phyloP scores from a whole-genome alignment of 805 yeast species.

The Candida orba region DNA sequence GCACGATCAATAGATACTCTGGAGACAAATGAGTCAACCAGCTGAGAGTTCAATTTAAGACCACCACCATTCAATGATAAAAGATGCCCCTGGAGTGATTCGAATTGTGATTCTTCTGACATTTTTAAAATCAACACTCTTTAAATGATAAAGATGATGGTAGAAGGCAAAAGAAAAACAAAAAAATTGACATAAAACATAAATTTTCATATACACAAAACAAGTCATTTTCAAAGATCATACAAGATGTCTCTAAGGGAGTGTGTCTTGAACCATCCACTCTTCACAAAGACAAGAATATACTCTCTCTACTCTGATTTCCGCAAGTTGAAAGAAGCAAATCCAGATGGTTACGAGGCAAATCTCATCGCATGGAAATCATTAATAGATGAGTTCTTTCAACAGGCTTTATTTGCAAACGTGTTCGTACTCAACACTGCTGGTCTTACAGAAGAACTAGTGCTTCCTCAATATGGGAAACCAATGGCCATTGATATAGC shows the following conservation, averaged over 20 bases:
- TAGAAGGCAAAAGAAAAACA: background rate
- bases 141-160: background rate
- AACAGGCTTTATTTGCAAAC: conserved; percentile 7
- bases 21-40: background rate
- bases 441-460: conserved; percentile 22
- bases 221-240: background rate
- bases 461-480: conserved; percentile 25
- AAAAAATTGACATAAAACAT: background rate
- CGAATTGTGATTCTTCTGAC: conserved; percentile 1
- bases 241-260: conserved; percentile 14
- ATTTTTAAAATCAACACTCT: background rate
- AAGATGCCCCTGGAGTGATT: conserved; percentile 4
- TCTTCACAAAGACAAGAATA: conserved; percentile 29
- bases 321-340: conserved; percentile 28
- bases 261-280: conserved; percentile 13
- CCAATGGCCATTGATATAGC: conserved; percentile 32
- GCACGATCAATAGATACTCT: conserved; percentile 8
- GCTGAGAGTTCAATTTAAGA: background rate
- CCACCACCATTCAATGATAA: background rate
- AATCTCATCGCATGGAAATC: conserved; percentile 32
- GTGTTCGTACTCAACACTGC: conserved; percentile 22
- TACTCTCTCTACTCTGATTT: conserved; percentile 34
- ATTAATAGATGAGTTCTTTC: conserved; percentile 18
- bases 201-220: background rate
- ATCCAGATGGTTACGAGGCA: conserved; percentile 36